These are phyloP conservation scores for Neurospora sp. DNA, from an alignment of 2,329 filamentous ascomycete species.

Conservation along the genomic window DNA sequence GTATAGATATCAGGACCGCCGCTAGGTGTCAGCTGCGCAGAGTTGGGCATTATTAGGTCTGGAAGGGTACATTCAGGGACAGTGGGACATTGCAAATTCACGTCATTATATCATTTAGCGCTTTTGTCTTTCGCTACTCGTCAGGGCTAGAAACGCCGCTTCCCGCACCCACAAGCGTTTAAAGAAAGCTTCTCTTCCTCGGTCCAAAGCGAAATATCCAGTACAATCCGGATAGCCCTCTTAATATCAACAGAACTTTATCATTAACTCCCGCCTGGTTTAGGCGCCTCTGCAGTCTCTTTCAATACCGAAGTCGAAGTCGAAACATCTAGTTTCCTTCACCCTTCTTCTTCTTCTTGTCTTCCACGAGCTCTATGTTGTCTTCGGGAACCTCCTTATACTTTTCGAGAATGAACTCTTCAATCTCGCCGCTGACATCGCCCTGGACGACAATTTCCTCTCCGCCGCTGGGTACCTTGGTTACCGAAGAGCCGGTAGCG, in stretches of 20 bases:
- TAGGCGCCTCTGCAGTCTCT: not conserved
- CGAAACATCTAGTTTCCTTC: slow-evolving; percentile 20
- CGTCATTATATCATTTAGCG: not conserved
- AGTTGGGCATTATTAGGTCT: not conserved
- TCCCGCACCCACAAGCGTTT: not conserved
- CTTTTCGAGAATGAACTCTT: slow-evolving; percentile 81
- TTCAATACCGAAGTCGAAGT: slow-evolving; percentile 11
- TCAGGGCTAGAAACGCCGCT: no score
- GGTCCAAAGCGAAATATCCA: not conserved
- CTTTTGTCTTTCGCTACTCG: not conserved
- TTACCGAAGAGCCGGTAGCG: slow-evolving; percentile 86
- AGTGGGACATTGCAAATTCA: not conserved
- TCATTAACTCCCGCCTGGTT: not conserved
- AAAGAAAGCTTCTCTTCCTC: not conserved
- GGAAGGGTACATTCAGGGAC: not conserved
- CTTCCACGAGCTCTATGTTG: slow-evolving; percentile 89
- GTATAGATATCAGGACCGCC: not conserved
- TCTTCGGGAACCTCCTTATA: slow-evolving; percentile 88
- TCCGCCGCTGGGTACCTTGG: slow-evolving; percentile 72
- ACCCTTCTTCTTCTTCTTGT: slow-evolving; percentile 79
- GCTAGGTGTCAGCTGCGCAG: not conserved
- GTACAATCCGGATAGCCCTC: not conserved
- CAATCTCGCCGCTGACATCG: slow-evolving; percentile 88
- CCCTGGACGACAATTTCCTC: slow-evolving; percentile 98
- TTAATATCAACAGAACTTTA: not conserved